phyloP scores from a whole-genome alignment of 768 basidiomycete genomes.

The Tulasnella sp. region DNA sequence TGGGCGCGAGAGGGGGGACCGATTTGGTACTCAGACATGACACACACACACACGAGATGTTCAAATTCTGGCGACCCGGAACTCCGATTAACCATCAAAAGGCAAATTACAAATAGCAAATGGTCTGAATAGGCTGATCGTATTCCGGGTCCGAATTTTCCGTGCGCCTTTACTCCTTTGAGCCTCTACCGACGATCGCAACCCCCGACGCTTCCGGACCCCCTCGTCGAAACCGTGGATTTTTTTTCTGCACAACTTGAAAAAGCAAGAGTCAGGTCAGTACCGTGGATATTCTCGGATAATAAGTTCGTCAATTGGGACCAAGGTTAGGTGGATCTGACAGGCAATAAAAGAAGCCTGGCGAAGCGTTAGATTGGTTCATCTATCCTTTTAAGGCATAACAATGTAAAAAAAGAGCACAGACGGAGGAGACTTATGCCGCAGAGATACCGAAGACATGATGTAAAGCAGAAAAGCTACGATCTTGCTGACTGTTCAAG shows the following conservation, averaged over 20 bases:
- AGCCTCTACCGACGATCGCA: not conserved
- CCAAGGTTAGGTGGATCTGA: not conserved
- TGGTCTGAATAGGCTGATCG: not conserved
- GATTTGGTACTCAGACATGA: not conserved
- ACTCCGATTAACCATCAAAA: not conserved
- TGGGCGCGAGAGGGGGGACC: not conserved
- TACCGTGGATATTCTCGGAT: not conserved
- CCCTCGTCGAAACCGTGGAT: not conserved
- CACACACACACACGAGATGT: not conserved
- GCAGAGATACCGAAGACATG: not conserved
- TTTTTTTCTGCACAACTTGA: not conserved
- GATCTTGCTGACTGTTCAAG: not conserved
- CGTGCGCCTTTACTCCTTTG: not conserved
- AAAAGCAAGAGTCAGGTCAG: not conserved
- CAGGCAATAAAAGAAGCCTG: not conserved
- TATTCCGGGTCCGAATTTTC: not conserved
- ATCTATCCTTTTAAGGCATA: not conserved
- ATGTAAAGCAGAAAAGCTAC: not conserved
- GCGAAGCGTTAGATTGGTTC: not conserved
- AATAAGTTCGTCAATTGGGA: not conserved
- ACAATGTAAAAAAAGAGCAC: not conserved
- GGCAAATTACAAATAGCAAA: not conserved
- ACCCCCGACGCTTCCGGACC: not conserved
- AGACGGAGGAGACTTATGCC: too few species aligned
- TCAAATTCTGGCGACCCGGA: not conserved